phyloP scores from a whole-genome alignment of 2,329 filamentous ascomycete species.

The Trichoderma hamatum region DNA sequence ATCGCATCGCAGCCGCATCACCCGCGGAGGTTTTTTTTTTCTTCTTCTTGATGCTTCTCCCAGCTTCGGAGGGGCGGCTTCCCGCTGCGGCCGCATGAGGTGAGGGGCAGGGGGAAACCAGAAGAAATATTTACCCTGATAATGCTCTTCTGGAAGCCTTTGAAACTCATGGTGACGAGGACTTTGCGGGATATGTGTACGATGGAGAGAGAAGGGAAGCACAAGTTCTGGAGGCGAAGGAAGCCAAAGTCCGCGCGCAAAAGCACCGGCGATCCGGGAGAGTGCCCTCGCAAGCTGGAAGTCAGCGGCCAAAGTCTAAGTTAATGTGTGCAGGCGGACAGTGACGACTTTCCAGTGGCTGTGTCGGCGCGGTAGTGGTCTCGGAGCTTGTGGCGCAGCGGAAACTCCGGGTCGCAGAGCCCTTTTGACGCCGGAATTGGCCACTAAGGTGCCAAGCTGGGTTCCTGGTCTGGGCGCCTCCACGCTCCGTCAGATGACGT shows the following conservation, averaged over 20 bases:
- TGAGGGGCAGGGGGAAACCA: constrained; percentile 38
- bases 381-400: constrained; percentile 15
- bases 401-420: constrained; percentile 6
- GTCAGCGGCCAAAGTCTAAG: constrained; percentile 17
- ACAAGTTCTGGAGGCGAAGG: background rate
- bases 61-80: constrained; percentile 27
- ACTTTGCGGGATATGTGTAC: background rate
- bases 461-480: background rate
- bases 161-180: constrained; percentile 79
- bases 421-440: constrained; percentile 12
- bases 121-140: constrained; percentile 65
- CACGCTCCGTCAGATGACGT: background rate
- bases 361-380: constrained; percentile 22
- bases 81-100: constrained; percentile 29
- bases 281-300: constrained; percentile 15
- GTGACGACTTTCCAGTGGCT: constrained; percentile 41
- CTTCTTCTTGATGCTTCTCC: background rate
- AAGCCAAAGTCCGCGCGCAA: constrained; percentile 18
- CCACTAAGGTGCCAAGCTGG: background rate
- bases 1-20: background rate
- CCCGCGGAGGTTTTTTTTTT: background rate
- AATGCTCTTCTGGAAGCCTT: constrained; percentile 90
- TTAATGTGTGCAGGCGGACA: constrained; percentile 24
- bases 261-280: constrained; percentile 26
- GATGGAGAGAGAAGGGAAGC: constrained; percentile 1